Evolutionary conservation across 352 stramenopile genomes (phyloP).

Genomic region (Phytophthora cryptogea): DNA sequence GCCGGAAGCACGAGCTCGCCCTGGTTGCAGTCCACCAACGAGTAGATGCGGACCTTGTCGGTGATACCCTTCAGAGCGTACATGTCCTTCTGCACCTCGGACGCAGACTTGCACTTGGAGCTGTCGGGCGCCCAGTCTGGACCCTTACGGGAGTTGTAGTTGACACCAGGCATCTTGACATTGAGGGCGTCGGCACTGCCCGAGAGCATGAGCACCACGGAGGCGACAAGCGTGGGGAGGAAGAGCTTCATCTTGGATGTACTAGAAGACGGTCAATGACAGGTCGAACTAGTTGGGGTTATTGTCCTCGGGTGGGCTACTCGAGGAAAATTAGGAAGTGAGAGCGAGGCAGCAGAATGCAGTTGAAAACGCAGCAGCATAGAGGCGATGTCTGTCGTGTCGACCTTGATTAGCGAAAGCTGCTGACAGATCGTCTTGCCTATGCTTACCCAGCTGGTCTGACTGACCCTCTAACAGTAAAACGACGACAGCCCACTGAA

Average conservation of each 20-base stretch:
- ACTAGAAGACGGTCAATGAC: not conserved
- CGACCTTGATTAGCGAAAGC: too few relatives aligned
- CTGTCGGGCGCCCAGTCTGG: constrained; percentile 48
- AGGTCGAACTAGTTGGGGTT: too few relatives aligned
- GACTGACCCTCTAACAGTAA: not conserved
- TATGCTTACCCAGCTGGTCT: not conserved
- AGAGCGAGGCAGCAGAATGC: not conserved
- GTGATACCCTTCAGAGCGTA: constrained; percentile 43
- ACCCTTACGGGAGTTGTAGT: constrained; percentile 75
- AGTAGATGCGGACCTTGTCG: constrained; percentile 75
- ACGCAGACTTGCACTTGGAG: constrained; percentile 50
- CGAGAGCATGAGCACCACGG: constrained; percentile 18
- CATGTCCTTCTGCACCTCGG: constrained; percentile 64
- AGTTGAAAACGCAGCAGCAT: not conserved
- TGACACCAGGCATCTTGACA: constrained; percentile 68
- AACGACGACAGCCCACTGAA: not conserved
- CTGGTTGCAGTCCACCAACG: constrained; percentile 59
- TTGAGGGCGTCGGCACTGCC: constrained; percentile 38
- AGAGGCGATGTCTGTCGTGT: too few relatives aligned
- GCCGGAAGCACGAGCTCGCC: constrained; percentile 46
- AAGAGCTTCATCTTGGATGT: constrained; percentile 38
- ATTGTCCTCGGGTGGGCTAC: too few relatives aligned
- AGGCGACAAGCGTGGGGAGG: constrained; percentile 26
- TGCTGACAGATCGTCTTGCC: not conserved
- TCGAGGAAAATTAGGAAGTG: not conserved